These are phyloP conservation scores for Pythium dissotocum DNA, from an alignment of 352 stramenopile species.

Conservation along the genomic window DNA sequence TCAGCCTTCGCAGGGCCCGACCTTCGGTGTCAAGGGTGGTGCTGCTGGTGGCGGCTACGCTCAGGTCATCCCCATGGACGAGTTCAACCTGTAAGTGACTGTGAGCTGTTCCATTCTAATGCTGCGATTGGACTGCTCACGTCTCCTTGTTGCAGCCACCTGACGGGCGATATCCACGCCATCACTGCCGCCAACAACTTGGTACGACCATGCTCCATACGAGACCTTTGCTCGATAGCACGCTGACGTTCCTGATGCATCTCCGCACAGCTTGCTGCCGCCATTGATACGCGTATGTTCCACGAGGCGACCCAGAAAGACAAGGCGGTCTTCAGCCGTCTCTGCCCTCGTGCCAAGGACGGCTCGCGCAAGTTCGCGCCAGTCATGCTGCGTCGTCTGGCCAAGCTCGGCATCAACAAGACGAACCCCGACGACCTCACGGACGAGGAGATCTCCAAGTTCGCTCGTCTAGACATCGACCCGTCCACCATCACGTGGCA, in stretches of 20 bases:
- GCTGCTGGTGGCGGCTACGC: conserved; percentile 89
- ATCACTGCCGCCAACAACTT: conserved; percentile 99
- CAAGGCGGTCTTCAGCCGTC: conserved; percentile 83
- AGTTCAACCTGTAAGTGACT: conserved; percentile 95
- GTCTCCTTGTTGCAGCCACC: conserved; percentile 55
- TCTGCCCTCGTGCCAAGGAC: conserved; percentile 86
- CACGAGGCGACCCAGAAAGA: conserved; percentile 91
- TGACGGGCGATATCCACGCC: conserved; percentile 99
- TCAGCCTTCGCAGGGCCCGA: conserved; percentile 96
- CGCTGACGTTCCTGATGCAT: not conserved
- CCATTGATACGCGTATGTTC: conserved; percentile 98
- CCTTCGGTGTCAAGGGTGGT: conserved; percentile 97
- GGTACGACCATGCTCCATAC: conserved; percentile 24
- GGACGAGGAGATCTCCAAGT: conserved; percentile 90
- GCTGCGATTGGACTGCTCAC: not conserved
- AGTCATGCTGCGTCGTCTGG: conserved; percentile 93
- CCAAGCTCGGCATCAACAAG: conserved; percentile 95
- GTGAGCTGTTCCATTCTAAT: not conserved
- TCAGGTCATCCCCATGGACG: conserved; percentile 95
- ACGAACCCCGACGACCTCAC: conserved; percentile 93
- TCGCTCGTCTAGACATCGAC: conserved; percentile 96
- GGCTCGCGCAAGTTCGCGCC: conserved; percentile 82
- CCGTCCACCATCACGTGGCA: conserved; percentile 92
- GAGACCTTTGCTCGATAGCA: not conserved
- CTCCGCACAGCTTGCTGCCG: conserved; percentile 85